phyloP scores from a whole-genome alignment of 305 asterid genomes.

The Solanum hybrid region DNA sequence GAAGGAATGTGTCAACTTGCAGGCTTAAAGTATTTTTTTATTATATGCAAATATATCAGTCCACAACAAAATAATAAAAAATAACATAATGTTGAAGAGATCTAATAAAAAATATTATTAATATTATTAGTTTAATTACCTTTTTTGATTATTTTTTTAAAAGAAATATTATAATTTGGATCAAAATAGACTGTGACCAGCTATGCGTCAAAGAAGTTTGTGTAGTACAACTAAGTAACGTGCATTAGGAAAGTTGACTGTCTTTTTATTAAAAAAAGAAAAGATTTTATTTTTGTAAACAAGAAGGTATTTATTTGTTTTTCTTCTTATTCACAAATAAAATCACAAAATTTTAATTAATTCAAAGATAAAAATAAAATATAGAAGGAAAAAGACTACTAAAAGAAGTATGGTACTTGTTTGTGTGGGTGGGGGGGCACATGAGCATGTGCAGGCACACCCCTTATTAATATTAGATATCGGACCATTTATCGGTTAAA shows the following conservation, averaged over 20 bases:
- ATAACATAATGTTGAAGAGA: background rate
- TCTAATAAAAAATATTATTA: background rate
- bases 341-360: background rate
- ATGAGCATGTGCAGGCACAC: background rate
- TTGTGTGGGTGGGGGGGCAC: background rate
- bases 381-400: background rate
- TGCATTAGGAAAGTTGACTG: background rate
- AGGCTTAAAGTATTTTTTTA: background rate
- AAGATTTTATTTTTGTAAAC: background rate
- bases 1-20: background rate
- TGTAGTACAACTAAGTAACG: background rate
- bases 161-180: background rate
- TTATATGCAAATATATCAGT: background rate
- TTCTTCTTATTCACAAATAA: background rate
- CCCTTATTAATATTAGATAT: background rate
- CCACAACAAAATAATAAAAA: slow-evolving; percentile 1
- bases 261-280: background rate
- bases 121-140: background rate
- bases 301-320: background rate
- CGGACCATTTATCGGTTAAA: background rate
- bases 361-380: background rate
- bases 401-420: background rate
- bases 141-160: background rate
- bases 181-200: background rate
- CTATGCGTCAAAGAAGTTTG: background rate